Base-by-base conservation (phyloP, 176 grass and related monocot species). In the Triticum monococcum region DNA sequence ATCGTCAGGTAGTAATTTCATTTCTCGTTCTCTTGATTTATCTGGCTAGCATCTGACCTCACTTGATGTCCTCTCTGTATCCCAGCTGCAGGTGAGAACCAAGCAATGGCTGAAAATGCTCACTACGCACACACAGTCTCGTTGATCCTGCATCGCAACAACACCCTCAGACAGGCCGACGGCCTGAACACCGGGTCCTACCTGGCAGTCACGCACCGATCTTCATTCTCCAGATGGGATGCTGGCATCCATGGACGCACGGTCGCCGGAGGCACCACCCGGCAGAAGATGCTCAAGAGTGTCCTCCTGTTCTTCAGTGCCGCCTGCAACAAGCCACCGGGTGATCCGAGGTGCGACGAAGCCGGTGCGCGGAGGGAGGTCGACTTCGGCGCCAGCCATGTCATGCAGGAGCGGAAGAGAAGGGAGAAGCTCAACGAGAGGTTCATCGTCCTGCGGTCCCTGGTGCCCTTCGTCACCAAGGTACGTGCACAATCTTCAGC, bases 401-500 rank as follows among this genome's bases (percentile, higher is more conserved):
- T 98, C 3, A 40, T 98, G 28, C 92, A 95, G 32, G 96, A 98
- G 64, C 82, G 93, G 5, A 76, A 87, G 6, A 82, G 92, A 81
- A 95, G 96, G 83, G 93, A 96, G 82, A 98, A 98, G 84, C 92
- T 98, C 20, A 96, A 98, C 9, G 92, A 98, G 83, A 79, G 90
- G 84, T 98, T 98, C 84, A 80, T 94, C 17, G 64, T 96, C 64
- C 88, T 98, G 38, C 78, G 93, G 3, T 92, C 96, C 3, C 66
- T 98, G 35, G 96, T 98, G 41, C 96, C 96, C 20, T 98, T 94
- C 68, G 94, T 98, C 17, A 98, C 96, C 17, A 98, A 98, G 96
- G 96, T 85, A 38, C 54, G 90, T 78, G 23, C 54, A 45, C 32
- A 35, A 69, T 35, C 43, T 26, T 46, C 46, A 28, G 43, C 7